These are phyloP conservation scores for Lichtheimia ramosa DNA, from an alignment of 371 early-diverging fungal species.

Conservation along the genomic window DNA sequence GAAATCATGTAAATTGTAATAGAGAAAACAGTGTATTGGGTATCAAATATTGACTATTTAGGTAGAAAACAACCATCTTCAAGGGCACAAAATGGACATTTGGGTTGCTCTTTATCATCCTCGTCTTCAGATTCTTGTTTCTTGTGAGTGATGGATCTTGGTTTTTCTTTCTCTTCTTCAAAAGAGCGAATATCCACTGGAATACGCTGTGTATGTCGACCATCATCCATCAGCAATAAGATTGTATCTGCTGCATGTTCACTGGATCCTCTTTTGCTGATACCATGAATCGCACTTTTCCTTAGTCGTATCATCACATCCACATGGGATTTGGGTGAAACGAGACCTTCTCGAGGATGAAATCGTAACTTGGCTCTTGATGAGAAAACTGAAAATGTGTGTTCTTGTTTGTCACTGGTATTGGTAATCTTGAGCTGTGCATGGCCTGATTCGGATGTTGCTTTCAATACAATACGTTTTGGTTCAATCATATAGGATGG, in stretches of 20 bases:
- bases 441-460: neutral
- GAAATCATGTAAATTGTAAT: no score
- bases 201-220: constrained; percentile 8
- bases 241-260: constrained; percentile 4
- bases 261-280: neutral
- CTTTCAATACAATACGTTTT: neutral
- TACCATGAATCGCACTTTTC: constrained; percentile 5
- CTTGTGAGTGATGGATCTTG: no score
- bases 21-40: no score
- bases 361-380: constrained; percentile 8
- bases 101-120: no score
- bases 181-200: constrained; percentile 6
- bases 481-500: constrained; percentile 8
- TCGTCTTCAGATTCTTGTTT: no score
- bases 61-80: no score
- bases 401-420: constrained; percentile 1
- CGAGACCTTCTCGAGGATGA: constrained; percentile 5
- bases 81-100: no score
- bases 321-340: neutral
- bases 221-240: constrained; percentile 8
- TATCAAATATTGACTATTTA: no score
- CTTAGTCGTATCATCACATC: constrained; percentile 12
- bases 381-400: constrained; percentile 12
- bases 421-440: neutral
- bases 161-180: no score